A percentile compares a stretch with the other conserved stretches of the same genome.
Evolutionary conservation across 2,329 filamentous ascomycete genomes (phyloP).

Genomic region (Epichloe typhina): DNA sequence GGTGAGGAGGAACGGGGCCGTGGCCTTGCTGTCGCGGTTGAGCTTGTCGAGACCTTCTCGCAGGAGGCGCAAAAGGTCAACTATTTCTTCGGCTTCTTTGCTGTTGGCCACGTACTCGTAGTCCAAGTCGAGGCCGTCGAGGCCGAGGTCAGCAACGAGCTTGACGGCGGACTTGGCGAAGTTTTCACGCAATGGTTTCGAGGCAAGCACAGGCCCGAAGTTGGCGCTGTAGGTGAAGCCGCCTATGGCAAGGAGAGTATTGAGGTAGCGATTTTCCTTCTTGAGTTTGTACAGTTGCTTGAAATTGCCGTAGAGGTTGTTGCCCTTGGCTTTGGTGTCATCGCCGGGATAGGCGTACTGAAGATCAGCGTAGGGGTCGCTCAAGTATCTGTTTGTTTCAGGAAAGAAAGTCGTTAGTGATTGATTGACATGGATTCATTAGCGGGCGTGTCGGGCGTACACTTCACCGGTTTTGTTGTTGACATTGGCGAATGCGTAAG

Average conservation of each 20-base stretch:
- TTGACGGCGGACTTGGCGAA: slow-evolving; percentile 53
- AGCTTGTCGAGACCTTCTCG: slow-evolving; percentile 31
- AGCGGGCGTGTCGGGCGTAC: not conserved
- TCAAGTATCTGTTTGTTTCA: slow-evolving; percentile 7
- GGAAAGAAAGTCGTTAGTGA: not conserved
- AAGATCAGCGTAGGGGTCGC: slow-evolving; percentile 30
- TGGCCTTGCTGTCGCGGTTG: slow-evolving; percentile 19
- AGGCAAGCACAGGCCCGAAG: slow-evolving; percentile 49
- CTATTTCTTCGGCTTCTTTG: slow-evolving; percentile 26
- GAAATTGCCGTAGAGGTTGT: slow-evolving; percentile 62
- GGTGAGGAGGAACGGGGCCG: slow-evolving; percentile 36
- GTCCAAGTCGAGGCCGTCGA: slow-evolving; percentile 37
- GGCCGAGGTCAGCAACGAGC: too few relatives aligned
- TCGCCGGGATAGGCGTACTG: slow-evolving; percentile 59
- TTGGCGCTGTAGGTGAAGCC: slow-evolving; percentile 59
- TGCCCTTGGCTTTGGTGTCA: slow-evolving; percentile 34
- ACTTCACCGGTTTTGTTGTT: slow-evolving; percentile 7
- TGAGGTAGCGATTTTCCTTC: slow-evolving; percentile 61
- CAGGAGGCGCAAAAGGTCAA: slow-evolving; percentile 28
- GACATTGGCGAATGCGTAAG: slow-evolving; percentile 45
- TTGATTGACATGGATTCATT: too few relatives aligned
- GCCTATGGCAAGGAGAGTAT: slow-evolving; percentile 60
- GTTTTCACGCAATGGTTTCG: slow-evolving; percentile 41
- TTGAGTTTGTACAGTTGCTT: slow-evolving; percentile 70
- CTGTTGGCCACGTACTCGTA: slow-evolving; percentile 38